Evolutionary conservation across 768 basidiomycete genomes (phyloP), one percentile per base, ranked within the genome.

Genomic region (Hygrocybe coccinea): DNA sequence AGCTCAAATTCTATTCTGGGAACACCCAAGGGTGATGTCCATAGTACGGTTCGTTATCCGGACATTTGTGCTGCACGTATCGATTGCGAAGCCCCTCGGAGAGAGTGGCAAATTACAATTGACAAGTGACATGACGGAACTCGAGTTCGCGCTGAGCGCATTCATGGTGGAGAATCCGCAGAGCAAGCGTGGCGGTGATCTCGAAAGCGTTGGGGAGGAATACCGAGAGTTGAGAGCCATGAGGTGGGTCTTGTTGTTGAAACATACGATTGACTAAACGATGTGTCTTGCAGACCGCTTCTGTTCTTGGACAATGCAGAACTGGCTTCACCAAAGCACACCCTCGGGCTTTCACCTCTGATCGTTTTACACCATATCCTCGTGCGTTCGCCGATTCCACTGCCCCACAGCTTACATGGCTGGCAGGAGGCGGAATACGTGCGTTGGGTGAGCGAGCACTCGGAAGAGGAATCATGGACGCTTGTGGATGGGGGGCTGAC

Each of bases 401-500:
- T 98, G 37, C 95, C 97, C 9, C 92, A 99, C 67, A 79, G 81
- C 48, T 69, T 93, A 54, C 93, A 97, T 65, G 87, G 89, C 0
- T 98, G 97, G 95, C 87, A 90, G 55, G 93, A 97, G 66, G 80
- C 87, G 3, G 97, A 98, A 74, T 99, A 99, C 69, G 90, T 97
- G 48, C 83, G 91, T 43, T 99, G 95, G 94, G 79, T 98, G 11
- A 88, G 91, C 56, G 95, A 97, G 66, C 97, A 97, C 64, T 76
- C 83, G 2, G 83, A 86, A 57, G 80, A 78, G 56, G 95, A 97
- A 66, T 81, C 87, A 7, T 82, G 84, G 80, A 82, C 81, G 12
- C 77, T 98, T 44, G 73, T 99, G 10, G 89, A 94, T 52, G 80
- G 86, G 14, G 87, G 89, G 0, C 71, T 97, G 15, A 65, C 79